Base-by-base conservation (phyloP, 164 flowering plant species). In the Liquidambar formosana region DNA sequence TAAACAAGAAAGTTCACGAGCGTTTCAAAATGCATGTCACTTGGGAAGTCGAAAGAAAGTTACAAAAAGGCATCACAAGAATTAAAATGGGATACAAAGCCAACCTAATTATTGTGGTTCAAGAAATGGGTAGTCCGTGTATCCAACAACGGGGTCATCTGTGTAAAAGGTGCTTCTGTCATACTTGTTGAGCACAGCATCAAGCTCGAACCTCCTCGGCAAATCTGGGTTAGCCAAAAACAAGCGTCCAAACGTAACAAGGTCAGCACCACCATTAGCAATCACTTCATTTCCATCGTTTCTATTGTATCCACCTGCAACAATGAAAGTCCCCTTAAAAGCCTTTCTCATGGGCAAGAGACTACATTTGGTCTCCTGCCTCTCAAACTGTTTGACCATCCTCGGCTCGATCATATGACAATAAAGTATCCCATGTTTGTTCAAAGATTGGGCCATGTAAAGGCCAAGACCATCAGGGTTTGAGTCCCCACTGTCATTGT, bases 91-190 rank as follows among this genome's bases (percentile, higher is more conserved):
- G n/a, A n/a, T n/a, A n/a, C n/a, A n/a, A n/a, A n/a, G n/a, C 2
- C 41, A 33, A 33, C 2, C 41, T 33, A 6, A 33, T 33, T 33
- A 33, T 6, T 33, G 41, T 0, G 65, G 15, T 13, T 71, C 72
- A 47, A 72, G 73, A 61, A 72, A 76, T 21, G 79, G 79, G 33
- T 76, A 76, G 27, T 76, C 79, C 1, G 73, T 73, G 71, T 72
- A 73, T 12, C 76, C 79, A 45, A 68, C 18, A 9, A 73, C 64
- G 10, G 77, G 76, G 54, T 73, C 80, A 10, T 22, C 15, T 2
- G 44, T 61, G 43, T 65, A 77, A 33, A 77, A 73, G 2, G 76
- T 77, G 16, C 27, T 26, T 19, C 74, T 26, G 33, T 72, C 62
- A 57, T 69, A 77, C 70, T 68, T 68, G 62, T 76, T 76, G 11